phyloP scores from a whole-genome alignment of 2,329 filamentous ascomycete species.

The Aspergillus spinulosporus region DNA sequence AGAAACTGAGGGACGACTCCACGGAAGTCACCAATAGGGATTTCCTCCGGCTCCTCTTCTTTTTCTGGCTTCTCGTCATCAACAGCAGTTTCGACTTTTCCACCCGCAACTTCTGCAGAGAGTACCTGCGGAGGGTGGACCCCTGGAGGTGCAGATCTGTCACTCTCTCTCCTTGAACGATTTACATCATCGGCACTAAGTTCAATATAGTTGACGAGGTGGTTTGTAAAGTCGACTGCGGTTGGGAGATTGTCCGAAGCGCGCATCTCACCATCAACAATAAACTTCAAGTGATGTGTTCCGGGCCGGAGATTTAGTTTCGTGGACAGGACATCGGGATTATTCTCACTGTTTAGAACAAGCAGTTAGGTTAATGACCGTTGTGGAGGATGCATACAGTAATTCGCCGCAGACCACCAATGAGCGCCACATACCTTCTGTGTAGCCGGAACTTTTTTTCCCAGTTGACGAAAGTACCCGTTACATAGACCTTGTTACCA shows the following conservation, averaged over 20 bases:
- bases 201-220: constrained; percentile 97
- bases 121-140: constrained; percentile 48
- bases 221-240: constrained; percentile 96
- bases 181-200: constrained; percentile 72
- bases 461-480: constrained; percentile 96
- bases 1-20: constrained; percentile 79
- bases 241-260: constrained; percentile 85
- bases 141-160: constrained; percentile 38
- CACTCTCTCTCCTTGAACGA: constrained; percentile 37
- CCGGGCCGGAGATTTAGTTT: constrained; percentile 83
- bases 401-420: background rate
- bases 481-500: constrained; percentile 92
- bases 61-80: constrained; percentile 46
- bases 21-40: constrained; percentile 64
- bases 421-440: constrained; percentile 69
- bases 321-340: constrained; percentile 67
- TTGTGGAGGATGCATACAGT: constrained; percentile 13
- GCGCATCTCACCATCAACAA: constrained; percentile 91
- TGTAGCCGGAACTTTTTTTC: constrained; percentile 88
- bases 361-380: constrained; percentile 15
- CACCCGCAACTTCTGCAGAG: constrained; percentile 35
- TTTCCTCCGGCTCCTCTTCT: constrained; percentile 57
- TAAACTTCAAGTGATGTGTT: constrained; percentile 94
- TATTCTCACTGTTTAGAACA: constrained; percentile 38
- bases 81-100: constrained; percentile 37